Percentiles rank a stretch among this genome's conserved stretches.
Conservation (phyloP, 768 basidiomycete genomes). For the Boletus coccyginus region DNA sequence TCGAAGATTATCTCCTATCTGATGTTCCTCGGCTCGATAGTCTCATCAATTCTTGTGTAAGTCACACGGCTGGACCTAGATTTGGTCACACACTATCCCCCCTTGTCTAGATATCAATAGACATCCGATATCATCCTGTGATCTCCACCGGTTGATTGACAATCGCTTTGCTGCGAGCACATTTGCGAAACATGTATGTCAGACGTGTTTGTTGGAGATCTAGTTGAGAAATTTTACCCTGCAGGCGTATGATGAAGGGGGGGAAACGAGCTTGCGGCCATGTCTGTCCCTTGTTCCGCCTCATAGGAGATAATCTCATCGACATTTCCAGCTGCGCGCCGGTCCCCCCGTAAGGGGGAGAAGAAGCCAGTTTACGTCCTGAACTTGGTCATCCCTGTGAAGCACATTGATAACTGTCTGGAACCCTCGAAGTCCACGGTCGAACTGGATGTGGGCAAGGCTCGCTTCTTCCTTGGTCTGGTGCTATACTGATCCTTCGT, state of each 20-base stretch:
- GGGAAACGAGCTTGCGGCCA: constrained; percentile 38
- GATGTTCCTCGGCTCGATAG: constrained; percentile 39
- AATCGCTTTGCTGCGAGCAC: constrained; percentile 61
- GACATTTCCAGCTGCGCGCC: constrained; percentile 46
- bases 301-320: constrained; percentile 12
- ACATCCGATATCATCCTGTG: constrained; percentile 62
- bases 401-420: constrained; percentile 70
- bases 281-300: constrained; percentile 12
- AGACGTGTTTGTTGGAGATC: neutral
- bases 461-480: constrained; percentile 6
- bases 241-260: constrained; percentile 71
- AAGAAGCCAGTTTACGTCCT: constrained; percentile 83
- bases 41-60: constrained; percentile 86
- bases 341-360: constrained; percentile 77
- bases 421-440: constrained; percentile 75
- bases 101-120: constrained; percentile 67
- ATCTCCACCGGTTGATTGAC: constrained; percentile 71
- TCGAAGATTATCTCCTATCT: constrained; percentile 18
- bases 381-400: constrained; percentile 63
- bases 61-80: constrained; percentile 21
- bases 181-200: constrained; percentile 69
- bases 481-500: constrained; percentile 9
- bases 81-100: neutral
- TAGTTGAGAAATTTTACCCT: constrained; percentile 3
- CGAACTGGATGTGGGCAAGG: constrained; percentile 57